Evolutionary conservation across 495 filamentous ascomycete genomes (phyloP), one percentile per base, ranked within the genome.

Genomic region (Melanomma pulvis-pyrius): DNA sequence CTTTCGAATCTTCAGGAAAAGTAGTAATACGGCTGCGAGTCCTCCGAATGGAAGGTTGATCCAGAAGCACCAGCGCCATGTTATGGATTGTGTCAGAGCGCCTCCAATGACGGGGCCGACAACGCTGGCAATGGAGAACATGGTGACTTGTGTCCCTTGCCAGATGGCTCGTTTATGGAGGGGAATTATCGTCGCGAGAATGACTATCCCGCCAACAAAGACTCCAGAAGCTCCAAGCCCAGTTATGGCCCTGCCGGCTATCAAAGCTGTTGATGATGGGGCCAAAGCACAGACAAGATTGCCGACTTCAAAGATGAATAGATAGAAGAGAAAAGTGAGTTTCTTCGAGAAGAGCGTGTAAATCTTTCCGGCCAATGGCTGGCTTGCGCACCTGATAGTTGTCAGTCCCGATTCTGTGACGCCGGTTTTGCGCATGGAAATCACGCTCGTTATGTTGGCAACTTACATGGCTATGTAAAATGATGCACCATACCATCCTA

Each of bases 171-270:
- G 82, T 56, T 87, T 83, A 3, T 76, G 77, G 0, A 96, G 80
- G 0, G 92, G 91, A 0, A 94, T 86, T 22, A 86, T 87, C 70
- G 90, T 84, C 32, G 86, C 83, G n/a, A 96, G 81, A 73, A 96
- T 96, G 65, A 93, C 83, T 46, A 96, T 82, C 1, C 88, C 87
- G 6, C 92, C 92, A 1, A 89, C 88, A 74, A 93, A 93, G 59
- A 96, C 84, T 44, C 90, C 92, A 0, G 92, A 90, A 1, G 85
- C 83, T 22, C 92, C 92, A n/a, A 96, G 67, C 25, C 92, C 92
- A 24, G 91, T 90, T 49, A 96, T 80, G 17, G 92, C 92, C 29
- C 93, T 87, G 15, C 93, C 92, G 60, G 93, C 76, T 65, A 96
- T 96, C 29, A 97, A 79, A 4, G 86, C 84, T 0, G 84, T 79